These are phyloP conservation scores for Chlorella sp. DNA, from an alignment of 139 green algal genomes.

Conservation along the genomic window DNA sequence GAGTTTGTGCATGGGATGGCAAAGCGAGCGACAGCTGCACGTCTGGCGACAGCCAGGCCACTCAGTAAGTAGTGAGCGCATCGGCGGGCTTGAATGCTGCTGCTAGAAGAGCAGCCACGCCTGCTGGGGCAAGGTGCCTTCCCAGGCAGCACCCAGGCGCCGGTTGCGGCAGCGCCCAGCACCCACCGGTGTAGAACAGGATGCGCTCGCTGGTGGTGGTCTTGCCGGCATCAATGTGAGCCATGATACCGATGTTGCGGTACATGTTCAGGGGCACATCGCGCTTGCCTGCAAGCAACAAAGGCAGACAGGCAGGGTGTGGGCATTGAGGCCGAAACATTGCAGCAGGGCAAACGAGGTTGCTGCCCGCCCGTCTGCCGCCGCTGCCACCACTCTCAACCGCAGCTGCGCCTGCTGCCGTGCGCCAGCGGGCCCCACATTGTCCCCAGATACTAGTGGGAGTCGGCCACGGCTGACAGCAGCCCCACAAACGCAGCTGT, in stretches of 20 bases:
- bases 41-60: not conserved
- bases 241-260: constrained; percentile 99
- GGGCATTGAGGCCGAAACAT: not conserved
- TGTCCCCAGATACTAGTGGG: not conserved
- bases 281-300: constrained; percentile 28
- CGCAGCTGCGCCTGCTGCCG: not conserved
- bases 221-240: constrained; percentile 97
- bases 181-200: constrained; percentile 95
- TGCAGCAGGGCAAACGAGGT: too few relatives aligned
- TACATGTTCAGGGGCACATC: constrained; percentile 86
- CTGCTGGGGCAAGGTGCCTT: not conserved
- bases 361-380: not conserved
- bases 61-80: not conserved
- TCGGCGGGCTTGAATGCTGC: not conserved
- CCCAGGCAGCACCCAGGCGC: not conserved
- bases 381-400: not conserved
- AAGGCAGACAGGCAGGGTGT: not conserved
- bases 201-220: constrained; percentile 99
- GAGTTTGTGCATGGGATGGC: not conserved
- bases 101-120: not conserved
- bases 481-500: not conserved
- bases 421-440: too few relatives aligned
- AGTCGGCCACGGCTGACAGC: not conserved
- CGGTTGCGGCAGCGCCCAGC: too few relatives aligned
- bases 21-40: too few relatives aligned